Evolutionary conservation across 805 yeast genomes (phyloP), one percentile per base, ranked within the genome.

Genomic region (Kuraishia capsulata): DNA sequence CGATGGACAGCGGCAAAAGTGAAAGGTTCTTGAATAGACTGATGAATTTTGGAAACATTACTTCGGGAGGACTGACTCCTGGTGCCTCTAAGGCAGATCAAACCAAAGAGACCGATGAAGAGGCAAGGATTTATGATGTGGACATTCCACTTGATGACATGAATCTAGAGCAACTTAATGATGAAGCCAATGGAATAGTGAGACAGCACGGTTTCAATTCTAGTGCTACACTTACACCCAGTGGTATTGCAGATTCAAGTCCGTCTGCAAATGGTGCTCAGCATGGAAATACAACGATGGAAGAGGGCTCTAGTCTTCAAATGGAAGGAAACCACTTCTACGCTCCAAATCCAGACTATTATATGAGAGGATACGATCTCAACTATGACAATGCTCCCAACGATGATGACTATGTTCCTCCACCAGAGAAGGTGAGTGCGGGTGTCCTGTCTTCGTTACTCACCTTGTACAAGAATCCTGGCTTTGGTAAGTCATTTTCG

Each of bases 391-490:
- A 14, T 4, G 32, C 16, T 5, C 20, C 26, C 6, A 19, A 33
- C 18, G 62, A 34, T 28, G 55, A 52, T 24, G 64, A 61, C 50
- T 63, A 64, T 41, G 51, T 66, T 13, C 58, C 62, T 5, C 67
- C 65, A 1, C 68, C 67, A 1, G 29, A 42, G 32, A 72, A 71
- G 38, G 89, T 86, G 10, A 81, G 81, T 47, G 88, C 88, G 20
- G 96, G 97, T 57, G 90, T 88, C 14, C 67, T 88, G 21, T 84
- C 95, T 0, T 76, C 90, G 1, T 66, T 88, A 44, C 65, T 88
- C 45, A 71, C 78, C 43, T 64, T 88, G 35, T 87, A 88, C 52
- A 81, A 77, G 44, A 64, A 68, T 49, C 69, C 53, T 30, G 41
- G 32, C 4, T 38, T 33, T 16, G 40, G 43, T 4, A 36, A 37